Evolutionary conservation across 805 yeast genomes (phyloP), one percentile per base, ranked within the genome.

Genomic region (Limtongia smithiae): DNA sequence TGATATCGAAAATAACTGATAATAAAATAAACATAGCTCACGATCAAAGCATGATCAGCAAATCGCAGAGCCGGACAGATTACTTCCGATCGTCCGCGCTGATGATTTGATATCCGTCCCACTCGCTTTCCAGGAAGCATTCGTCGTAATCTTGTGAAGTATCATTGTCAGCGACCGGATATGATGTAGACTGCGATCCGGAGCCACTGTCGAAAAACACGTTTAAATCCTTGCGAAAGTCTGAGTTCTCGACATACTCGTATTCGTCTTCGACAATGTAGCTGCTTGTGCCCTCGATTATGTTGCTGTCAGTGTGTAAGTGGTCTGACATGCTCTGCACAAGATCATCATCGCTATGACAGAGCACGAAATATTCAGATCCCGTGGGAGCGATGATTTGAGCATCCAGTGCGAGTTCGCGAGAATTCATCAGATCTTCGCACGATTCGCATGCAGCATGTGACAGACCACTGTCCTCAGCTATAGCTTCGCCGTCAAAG

Each of bases 341-440:
- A 7, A n/a, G 20, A 33, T 20, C 46, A 38, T 18, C 31, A 8
- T 37, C 44, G 20, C 3, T 36, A 3, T 27, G 7, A n/a, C 42
- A 44, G 31, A 48, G 37, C 8, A 45, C 24, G 3, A 45, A 45
- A 35, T 49, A 49, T 24, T 49, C 54, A 11, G 54, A 49, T 15
- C 49, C 54, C 12, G 47, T 37, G 14, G 54, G 54, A 17, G 46
- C 54, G 24, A 45, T 49, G 8, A 34, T 41, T 30, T 45, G 49
- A 15, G 42, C 49, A 25, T 49, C 54, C 21, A 49, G 37, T 22
- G 37, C 44, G 14, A 48, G 44, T 27, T 48, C 52, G 12, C 41
- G 37, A 21, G 51, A 36, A 25, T 40, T 24, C 41, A 46, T 28
- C 25, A 46, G 5, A 20, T 44, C 48, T 14, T 42, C 46, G 25